A percentile compares a stretch with the other conserved stretches of the same genome.
Conservation (phyloP, 73 alveolate species). For the Paramecium sonneborni region DNA sequence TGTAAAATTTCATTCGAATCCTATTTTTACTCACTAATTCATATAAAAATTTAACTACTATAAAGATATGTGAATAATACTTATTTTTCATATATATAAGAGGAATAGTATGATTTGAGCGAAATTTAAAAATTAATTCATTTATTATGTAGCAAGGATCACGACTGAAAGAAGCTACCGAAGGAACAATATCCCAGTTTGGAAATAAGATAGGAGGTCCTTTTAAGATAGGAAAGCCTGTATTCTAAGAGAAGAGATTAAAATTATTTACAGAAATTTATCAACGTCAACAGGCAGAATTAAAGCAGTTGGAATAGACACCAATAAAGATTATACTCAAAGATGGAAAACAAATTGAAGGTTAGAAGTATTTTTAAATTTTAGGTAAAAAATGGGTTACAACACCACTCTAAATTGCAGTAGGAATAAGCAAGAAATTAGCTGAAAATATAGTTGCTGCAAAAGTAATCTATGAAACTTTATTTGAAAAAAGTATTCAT, state of each 20-base stretch:
- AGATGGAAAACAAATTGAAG: slow-evolving; percentile 79
- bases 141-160: slow-evolving; percentile 20
- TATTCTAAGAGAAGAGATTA: slow-evolving; percentile 3
- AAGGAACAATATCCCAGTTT: not conserved
- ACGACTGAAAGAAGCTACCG: slow-evolving; percentile 29
- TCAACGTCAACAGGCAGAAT: slow-evolving; percentile 21
- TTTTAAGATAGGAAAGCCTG: not conserved
- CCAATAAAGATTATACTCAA: slow-evolving; percentile 88
- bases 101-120: slow-evolving; percentile 5
- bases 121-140: not conserved
- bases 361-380: slow-evolving; percentile 14
- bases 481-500: slow-evolving; percentile 70
- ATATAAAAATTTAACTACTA: not conserved
- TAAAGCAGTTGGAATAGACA: slow-evolving; percentile 69
- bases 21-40: not conserved
- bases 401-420: slow-evolving; percentile 92
- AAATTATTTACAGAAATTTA: slow-evolving; percentile 20
- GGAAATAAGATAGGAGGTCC: slow-evolving; percentile 37
- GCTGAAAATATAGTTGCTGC: slow-evolving; percentile 94
- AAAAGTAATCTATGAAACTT: slow-evolving; percentile 82
- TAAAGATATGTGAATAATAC: not conserved
- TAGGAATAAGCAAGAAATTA: slow-evolving; percentile 78
- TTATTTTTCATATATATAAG: not conserved
- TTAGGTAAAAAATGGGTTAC: slow-evolving; percentile 92
- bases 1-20: not conserved